Evolutionary conservation across 768 basidiomycete species (phyloP).

Genomic region (Phanerochaete carnosa): DNA sequence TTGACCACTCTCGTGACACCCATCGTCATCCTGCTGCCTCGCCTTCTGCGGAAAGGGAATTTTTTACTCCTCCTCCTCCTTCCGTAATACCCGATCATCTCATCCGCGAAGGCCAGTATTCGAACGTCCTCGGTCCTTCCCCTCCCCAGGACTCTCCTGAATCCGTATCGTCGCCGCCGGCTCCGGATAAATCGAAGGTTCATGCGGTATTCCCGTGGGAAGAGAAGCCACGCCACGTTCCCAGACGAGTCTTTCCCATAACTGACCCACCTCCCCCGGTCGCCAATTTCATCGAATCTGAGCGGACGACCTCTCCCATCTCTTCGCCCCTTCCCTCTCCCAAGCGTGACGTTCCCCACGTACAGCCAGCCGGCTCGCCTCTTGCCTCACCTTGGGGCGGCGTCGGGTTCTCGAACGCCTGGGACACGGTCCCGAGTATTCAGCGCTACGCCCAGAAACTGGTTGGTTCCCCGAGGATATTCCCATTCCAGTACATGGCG

Average conservation of each 20-base stretch:
- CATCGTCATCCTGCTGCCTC: constrained; percentile 18
- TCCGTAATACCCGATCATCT: constrained; percentile 64
- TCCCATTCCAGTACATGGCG: constrained; percentile 37
- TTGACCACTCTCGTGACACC: constrained; percentile 37
- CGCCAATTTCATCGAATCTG: constrained; percentile 22
- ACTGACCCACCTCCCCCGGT: constrained; percentile 51
- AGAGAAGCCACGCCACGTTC: constrained; percentile 60
- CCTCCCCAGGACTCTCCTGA: constrained; percentile 38
- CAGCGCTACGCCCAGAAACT: constrained; percentile 67
- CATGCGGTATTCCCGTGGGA: constrained; percentile 96
- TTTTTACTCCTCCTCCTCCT: constrained; percentile 60
- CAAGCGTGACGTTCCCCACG: constrained; percentile 11
- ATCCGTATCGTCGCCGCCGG: constrained; percentile 35
- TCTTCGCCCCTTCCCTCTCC: constrained; percentile 17
- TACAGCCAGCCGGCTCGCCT: constrained; percentile 28
- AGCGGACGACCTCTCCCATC: constrained; percentile 18
- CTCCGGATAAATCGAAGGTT: constrained; percentile 71
- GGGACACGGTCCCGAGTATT: constrained; percentile 82
- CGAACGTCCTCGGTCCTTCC: constrained; percentile 46
- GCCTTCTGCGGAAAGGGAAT: constrained; percentile 17
- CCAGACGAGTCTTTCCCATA: constrained; percentile 72
- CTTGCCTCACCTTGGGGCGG: constrained; percentile 48
- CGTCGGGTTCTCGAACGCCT: constrained; percentile 73
- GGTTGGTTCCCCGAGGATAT: constrained; percentile 31
- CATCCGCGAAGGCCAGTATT: constrained; percentile 73